Base-by-base conservation (phyloP, 2,329 filamentous ascomycete species). In the Grosmannia clavigera region DNA sequence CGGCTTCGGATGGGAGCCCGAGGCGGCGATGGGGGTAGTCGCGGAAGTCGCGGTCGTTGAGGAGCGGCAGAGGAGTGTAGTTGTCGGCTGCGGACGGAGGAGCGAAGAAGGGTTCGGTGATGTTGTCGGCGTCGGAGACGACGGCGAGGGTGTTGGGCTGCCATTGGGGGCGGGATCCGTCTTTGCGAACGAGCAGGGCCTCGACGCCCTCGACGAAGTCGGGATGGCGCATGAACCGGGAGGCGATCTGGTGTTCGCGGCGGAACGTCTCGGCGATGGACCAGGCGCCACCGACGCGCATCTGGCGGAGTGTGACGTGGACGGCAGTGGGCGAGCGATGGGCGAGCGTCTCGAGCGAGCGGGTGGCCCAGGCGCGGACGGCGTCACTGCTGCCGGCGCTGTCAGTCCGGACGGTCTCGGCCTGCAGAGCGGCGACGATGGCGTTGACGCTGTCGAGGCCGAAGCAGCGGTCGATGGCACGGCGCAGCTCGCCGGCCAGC, bases 121-220 rank as follows among this genome's bases (percentile, higher is more conserved):
- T 78, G 57, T 76, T 70, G 25, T 81, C 76, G 54, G 76, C 70
- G 19, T 71, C 68, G 19, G 77, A 72, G 59, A 95, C 82, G 46
- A 87, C 84, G n/a, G 83, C 78, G 2, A 97, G 78, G 7, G 80
- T 83, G 52, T 81, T 79, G 4, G 91, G 92, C 64, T 86, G 73
- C 94, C 94, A 99, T 63, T 79, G 76, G 1, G 92, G 88, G 27
- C 78, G 77, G 19, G 69, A 74, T 66, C 69, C 69, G 22, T 70
- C 67, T 74, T 90, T 90, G 68, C 83, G 80, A 67, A 94, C 81
- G 50, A 99, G 80, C 56, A 87, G 81, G 29, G 90, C 86, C 58
- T 83, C 83, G n/a, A 99, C 92, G 59, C 94, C 94, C 74, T 95
- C 90, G 52, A 85, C 85, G 69, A 99, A 99, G 73, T 99, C 94